Evolutionary conservation across 306 rosid species (phyloP), one percentile per base, ranked within the genome.

Genomic region (Citrullus amarus): DNA sequence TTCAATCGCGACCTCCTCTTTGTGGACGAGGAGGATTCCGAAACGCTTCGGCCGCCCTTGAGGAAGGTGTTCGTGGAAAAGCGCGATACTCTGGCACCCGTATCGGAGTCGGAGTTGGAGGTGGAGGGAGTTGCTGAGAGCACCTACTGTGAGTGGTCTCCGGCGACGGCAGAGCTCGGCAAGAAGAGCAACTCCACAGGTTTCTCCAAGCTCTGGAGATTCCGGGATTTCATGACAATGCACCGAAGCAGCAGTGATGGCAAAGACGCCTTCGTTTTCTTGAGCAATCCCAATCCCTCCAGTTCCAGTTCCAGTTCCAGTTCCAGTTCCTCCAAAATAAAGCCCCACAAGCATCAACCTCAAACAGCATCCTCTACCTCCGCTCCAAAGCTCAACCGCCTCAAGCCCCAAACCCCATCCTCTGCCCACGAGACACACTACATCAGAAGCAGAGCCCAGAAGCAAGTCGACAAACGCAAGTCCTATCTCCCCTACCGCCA

Each of bases 141-240:
- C 0, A 56, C 90, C 8, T 90, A 83, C 95, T 94, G 95, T 70
- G 88, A 86, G 81, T 94, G 97, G 98, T 80, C 89, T 0, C 82
- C 84, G 15, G 41, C 83, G 74, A 78, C 84, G n/a, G 80, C 78
- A 75, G 88, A 84, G 84, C 79, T 83, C 14, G 61, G 80, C 18
- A 81, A 84, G 82, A 92, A 95, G 88, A 88, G 99, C 79, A 89
- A 90, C 80, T 95, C 99, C 25, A 92, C 97, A 0, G 99, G 97
- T 11, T 88, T 88, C 73, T 92, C 93, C 2, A 92, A 85, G 86
- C 61, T 95, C 4, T 91, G 99, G 97, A 88, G 86, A 77, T 69
- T 92, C 74, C 80, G 93, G 6, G 97, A 92, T n/a, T 56, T 83
- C 1, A 65, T 67, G 73, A 39, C 16, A 76, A 87, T 87, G 59